phyloP scores from a whole-genome alignment of 2,329 filamentous ascomycete species.

The Pleurostoma richardsiae region DNA sequence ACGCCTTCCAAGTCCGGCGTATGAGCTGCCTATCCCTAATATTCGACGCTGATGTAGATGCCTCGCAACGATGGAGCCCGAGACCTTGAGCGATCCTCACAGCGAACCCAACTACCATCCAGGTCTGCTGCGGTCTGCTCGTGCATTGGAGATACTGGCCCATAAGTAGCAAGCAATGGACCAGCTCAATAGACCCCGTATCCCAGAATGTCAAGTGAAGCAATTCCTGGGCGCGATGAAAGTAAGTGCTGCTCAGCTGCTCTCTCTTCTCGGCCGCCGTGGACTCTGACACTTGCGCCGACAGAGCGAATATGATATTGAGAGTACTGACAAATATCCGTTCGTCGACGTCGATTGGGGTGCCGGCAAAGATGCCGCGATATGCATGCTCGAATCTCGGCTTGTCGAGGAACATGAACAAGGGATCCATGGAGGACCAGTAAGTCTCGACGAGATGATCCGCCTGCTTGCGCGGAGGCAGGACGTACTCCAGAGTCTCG shows the following conservation, averaged over 20 bases:
- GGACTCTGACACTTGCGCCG: constrained; percentile 36
- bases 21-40: background rate
- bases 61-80: constrained; percentile 36
- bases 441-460: constrained; percentile 39
- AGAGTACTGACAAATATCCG: constrained; percentile 36
- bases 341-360: constrained; percentile 28
- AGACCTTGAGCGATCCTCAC: constrained; percentile 42
- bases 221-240: constrained; percentile 33
- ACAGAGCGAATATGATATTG: constrained; percentile 40
- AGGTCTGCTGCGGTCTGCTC: constrained; percentile 39
- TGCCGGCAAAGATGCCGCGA: constrained; percentile 29
- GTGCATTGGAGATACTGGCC: constrained; percentile 45
- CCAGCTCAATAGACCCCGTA: constrained; percentile 32
- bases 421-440: constrained; percentile 38
- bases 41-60: constrained; percentile 13
- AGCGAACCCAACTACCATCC: constrained; percentile 41
- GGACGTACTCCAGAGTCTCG: constrained; percentile 26
- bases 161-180: constrained; percentile 41
- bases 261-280: constrained; percentile 30
- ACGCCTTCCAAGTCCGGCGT: background rate
- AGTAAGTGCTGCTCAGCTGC: constrained; percentile 32
- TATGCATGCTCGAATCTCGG: constrained; percentile 30
- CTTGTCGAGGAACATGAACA: constrained; percentile 39
- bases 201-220: constrained; percentile 31
- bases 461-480: constrained; percentile 37